Base-by-base conservation (phyloP, 2,329 filamentous ascomycete genomes). In the Ophiostoma australiae region DNA sequence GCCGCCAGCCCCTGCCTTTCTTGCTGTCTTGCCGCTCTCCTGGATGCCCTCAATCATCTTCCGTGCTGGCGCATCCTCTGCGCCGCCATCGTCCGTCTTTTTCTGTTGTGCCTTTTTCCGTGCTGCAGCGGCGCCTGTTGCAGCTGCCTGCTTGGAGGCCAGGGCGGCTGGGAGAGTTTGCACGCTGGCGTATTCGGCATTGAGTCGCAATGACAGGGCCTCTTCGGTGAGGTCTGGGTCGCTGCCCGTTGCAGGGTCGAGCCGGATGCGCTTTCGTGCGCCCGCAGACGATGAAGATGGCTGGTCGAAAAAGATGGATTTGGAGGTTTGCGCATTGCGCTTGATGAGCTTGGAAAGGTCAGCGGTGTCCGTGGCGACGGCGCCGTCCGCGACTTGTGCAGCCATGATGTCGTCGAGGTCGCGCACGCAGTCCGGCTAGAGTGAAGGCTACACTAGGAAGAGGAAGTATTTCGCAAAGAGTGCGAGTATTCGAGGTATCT, bases 81-180 rank as follows among this genome's bases (percentile, higher is more conserved):
- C 70, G 10, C 44, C 58, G 78, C 77, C 68, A 76, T 73, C 66
- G 74, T 75, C 70, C 39, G 82, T 82, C 79, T 85, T 78, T 71
- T 76, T 91, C 33, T 70, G 70, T 68, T 44, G 68, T 80, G 55
- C 80, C 79, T 87, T 88, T 48, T 85, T 82, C 35, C 73, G 71
- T 76, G 71, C 68, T 0, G 70, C 73, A 1, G 89, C 87, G 79
- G 86, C 85, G 10, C 84, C 85, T n/a, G 87, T 82, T 4, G 84
- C 82, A 2, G 84, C 87, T 17, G 91, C 90, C 79, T 94, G 90
- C 78, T 94, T 95, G 31, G 91, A 90, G 48, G 91, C 91, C 27
- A 97, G 85, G 1, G 87, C 87, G 31, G 90, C 87, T 6, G 94
- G 94, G 3, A 97, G 85, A 73, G 91, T 90, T 78, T 89, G 87